Evolutionary conservation across 2,329 filamentous ascomycete genomes (phyloP).

Genomic region (Alternaria gansuensis): DNA sequence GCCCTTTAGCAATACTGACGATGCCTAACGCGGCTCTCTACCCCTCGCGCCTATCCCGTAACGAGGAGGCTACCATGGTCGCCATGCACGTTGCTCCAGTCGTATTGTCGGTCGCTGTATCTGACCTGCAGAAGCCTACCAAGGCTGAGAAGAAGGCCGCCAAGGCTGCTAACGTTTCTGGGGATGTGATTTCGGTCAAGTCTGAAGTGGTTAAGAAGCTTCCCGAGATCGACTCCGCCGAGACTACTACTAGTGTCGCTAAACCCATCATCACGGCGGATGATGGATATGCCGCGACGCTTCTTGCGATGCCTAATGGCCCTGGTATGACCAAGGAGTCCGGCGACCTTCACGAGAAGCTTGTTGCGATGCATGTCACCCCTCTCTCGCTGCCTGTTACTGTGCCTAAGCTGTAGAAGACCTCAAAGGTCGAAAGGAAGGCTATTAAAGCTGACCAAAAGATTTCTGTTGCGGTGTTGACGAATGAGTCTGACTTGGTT

Average conservation of each 20-base stretch:
- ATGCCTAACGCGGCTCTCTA: conserved; percentile 2
- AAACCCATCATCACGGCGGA: background rate
- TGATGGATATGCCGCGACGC: background rate
- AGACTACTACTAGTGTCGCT: background rate
- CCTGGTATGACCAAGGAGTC: background rate
- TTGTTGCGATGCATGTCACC: background rate
- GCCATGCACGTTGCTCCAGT: background rate
- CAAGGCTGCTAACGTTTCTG: background rate
- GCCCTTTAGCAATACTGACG: background rate
- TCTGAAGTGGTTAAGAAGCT: background rate
- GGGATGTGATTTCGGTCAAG: background rate
- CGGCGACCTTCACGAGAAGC: background rate
- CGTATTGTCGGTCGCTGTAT: background rate
- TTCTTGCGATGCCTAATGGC: background rate
- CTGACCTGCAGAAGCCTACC: background rate
- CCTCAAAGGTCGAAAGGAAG: background rate
- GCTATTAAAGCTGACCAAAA: background rate
- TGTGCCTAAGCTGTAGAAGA: background rate
- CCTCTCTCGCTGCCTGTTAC: background rate
- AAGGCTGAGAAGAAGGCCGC: background rate
- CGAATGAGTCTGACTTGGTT: background rate
- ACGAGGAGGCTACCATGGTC: conserved; percentile 2
- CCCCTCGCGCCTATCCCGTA: background rate
- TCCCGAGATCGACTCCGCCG: too few species aligned
- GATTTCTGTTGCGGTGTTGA: background rate